Evolutionary conservation across 352 stramenopile genomes (phyloP), one percentile per base, ranked within the genome.

Genomic region (Phytophthora boehmeriae): DNA sequence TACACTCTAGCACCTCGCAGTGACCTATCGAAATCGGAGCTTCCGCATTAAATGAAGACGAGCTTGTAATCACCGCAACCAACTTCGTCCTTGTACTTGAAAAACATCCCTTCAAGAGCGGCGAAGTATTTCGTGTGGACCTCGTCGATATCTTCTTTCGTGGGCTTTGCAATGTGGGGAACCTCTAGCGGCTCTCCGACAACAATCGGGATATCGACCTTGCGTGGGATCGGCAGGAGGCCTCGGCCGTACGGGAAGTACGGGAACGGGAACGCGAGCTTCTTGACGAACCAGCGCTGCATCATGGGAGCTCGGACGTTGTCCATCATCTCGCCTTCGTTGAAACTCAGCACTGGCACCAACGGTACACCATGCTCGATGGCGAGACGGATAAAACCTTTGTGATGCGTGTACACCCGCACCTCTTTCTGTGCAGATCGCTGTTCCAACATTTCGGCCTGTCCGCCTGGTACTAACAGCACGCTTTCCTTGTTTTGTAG

Each of bases 371-470:
- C 86, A 39, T 93, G 73, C 49, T 93, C 82, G 38, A 95, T 81
- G 10, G 86, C 86, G 14, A 93, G 56, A 5, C 86, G 86, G 16
- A 95, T 75, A 48, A 95, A 95, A 9, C 86, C 86, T 36, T 87
- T 88, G 71, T 95, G 86, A 25, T 73, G 66, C 2, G 83, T 95
- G 54, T 88, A 87, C 14, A 95, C 61, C 27, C 84, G 84, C 42
- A 93, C 73, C 56, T 92, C 62, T 10, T 87, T 86, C 19, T 67
- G 56, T 30, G 61, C 63, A 11, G 83, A 88, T 14, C 66, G 77
- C 62, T 91, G 85, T 44, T 89, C 64, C 20, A 95, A 62, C 84
- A 95, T 93, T 60, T 95, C 86, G 9, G 84, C 79, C 59, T 95
- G 86, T 14, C 86, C 86, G 6, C 86, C 86, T 6, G 86, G 86